Conservation (phyloP, 2,329 filamentous ascomycete genomes). For the Epichloe aotearoae region DNA sequence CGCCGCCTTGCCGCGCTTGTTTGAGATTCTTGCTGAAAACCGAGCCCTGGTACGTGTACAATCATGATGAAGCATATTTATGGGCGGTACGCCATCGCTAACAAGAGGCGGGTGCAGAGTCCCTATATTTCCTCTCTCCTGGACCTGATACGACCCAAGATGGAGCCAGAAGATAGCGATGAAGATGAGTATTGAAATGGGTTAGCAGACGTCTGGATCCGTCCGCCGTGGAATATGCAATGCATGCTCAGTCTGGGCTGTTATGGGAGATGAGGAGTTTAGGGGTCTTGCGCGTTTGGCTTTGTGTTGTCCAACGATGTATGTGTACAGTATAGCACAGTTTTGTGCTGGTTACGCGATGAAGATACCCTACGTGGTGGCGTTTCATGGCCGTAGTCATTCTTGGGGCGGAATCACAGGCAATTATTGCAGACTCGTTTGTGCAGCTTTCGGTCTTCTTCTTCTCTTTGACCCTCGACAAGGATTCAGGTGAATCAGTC, state of each 20-base stretch:
- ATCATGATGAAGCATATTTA: neutral
- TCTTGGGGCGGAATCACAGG: no score
- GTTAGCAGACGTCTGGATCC: neutral
- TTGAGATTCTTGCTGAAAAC: constrained; percentile 59
- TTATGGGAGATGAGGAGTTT: neutral
- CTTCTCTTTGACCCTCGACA: no score
- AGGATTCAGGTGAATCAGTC: no score
- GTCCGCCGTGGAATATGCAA: neutral
- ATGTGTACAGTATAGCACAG: constrained; percentile 1
- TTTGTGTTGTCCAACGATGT: neutral
- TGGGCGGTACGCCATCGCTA: constrained; percentile 4
- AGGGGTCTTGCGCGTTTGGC: neutral
- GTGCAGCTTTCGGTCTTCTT: no score
- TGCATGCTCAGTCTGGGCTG: neutral
- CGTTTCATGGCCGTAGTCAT: neutral
- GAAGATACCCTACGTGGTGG: neutral
- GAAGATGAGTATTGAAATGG: constrained; percentile 6
- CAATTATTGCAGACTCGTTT: no score
- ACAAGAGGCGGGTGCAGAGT: constrained; percentile 16
- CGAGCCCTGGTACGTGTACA: constrained; percentile 37
- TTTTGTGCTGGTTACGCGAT: neutral
- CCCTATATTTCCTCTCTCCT: constrained; percentile 28
- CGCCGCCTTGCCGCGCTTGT: constrained; percentile 49
- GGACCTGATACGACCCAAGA: constrained; percentile 20
- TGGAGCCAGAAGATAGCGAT: constrained; percentile 14